phyloP scores from a whole-genome alignment of 1,284 basidiomycete genomes.

The Melampsora larici-populina region DNA sequence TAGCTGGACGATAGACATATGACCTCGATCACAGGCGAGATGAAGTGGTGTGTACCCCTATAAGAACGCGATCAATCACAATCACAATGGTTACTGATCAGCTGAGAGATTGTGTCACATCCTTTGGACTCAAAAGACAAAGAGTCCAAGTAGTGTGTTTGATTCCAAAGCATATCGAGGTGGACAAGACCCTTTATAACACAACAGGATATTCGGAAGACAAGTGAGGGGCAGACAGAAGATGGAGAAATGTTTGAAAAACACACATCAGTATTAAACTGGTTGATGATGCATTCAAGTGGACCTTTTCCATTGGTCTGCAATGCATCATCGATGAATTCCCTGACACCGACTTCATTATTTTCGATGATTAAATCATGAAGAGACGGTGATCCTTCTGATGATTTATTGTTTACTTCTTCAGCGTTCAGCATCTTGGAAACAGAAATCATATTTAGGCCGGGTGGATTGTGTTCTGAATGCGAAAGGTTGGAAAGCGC shows the following conservation, averaged over 20 bases:
- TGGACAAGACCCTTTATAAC: too few species aligned
- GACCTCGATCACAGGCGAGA: conserved; percentile 20
- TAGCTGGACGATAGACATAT: conserved; percentile 4
- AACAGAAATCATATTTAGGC: not conserved
- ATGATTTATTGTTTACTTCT: not conserved
- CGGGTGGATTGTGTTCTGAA: not conserved
- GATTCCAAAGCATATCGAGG: too few species aligned
- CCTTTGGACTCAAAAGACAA: too few species aligned
- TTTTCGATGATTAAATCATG: conserved; percentile 1
- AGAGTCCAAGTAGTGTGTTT: too few species aligned
- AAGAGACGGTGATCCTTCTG: not conserved
- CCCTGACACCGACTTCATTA: not conserved
- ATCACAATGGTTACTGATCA: not conserved
- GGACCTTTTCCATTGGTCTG: not conserved
- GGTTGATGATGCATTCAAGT: not conserved
- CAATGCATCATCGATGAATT: not conserved
- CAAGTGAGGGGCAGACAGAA: not conserved
- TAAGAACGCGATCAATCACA: not conserved
- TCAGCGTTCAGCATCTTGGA: not conserved
- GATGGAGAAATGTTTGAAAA: not conserved
- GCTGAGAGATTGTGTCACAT: not conserved
- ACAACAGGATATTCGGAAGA: not conserved
- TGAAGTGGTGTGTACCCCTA: conserved; percentile 35
- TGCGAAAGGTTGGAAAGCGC: not conserved
- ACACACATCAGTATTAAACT: conserved; percentile 10